A percentile compares a stretch with the other conserved stretches of the same genome.
phyloP scores from a whole-genome alignment of 2,329 filamentous ascomycete genomes.

The Fusarium tjaetaba region DNA sequence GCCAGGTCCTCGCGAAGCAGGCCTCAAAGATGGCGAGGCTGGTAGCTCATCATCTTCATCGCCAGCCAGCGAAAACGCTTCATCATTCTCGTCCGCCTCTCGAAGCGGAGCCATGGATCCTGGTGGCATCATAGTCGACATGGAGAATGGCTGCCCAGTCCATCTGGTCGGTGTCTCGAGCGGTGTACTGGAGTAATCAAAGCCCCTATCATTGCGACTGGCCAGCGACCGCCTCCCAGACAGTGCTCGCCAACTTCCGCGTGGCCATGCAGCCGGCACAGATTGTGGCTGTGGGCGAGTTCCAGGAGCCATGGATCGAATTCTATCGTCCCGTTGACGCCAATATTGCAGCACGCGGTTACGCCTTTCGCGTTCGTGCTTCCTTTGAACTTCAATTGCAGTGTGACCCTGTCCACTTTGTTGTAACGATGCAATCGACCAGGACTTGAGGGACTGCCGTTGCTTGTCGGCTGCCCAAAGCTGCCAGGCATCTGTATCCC shows the following conservation, averaged over 20 bases:
- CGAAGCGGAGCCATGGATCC: slow-evolving; percentile 46
- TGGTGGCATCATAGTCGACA: slow-evolving; percentile 45
- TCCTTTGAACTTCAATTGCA: slow-evolving; percentile 47
- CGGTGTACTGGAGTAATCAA: slow-evolving; percentile 33
- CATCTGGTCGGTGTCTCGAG: slow-evolving; percentile 59
- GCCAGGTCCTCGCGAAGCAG: slow-evolving; percentile 30
- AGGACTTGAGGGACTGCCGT: slow-evolving; percentile 48
- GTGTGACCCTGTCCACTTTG: slow-evolving; percentile 52
- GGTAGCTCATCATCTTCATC: slow-evolving; percentile 42
- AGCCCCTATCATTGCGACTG: slow-evolving; percentile 35
- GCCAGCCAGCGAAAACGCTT: slow-evolving; percentile 32
- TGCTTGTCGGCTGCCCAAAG: slow-evolving; percentile 48
- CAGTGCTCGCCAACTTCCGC: slow-evolving; percentile 42
- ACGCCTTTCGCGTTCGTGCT: slow-evolving; percentile 47
- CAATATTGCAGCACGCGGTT: slow-evolving; percentile 47
- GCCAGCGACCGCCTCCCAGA: slow-evolving; percentile 39
- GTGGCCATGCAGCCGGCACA: slow-evolving; percentile 26
- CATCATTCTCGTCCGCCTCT: slow-evolving; percentile 46
- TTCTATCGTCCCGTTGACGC: slow-evolving; percentile 39
- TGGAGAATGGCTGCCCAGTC: slow-evolving; percentile 54
- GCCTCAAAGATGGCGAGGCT: slow-evolving; percentile 35
- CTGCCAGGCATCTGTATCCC: slow-evolving; percentile 44
- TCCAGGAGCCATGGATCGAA: slow-evolving; percentile 14
- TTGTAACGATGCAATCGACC: slow-evolving; percentile 52
- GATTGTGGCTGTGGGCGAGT: slow-evolving; percentile 22